A percentile compares a stretch with the other conserved stretches of the same genome.
phyloP scores from a whole-genome alignment of 2,329 filamentous ascomycete genomes.

The Chalaropsis ovoidea region DNA sequence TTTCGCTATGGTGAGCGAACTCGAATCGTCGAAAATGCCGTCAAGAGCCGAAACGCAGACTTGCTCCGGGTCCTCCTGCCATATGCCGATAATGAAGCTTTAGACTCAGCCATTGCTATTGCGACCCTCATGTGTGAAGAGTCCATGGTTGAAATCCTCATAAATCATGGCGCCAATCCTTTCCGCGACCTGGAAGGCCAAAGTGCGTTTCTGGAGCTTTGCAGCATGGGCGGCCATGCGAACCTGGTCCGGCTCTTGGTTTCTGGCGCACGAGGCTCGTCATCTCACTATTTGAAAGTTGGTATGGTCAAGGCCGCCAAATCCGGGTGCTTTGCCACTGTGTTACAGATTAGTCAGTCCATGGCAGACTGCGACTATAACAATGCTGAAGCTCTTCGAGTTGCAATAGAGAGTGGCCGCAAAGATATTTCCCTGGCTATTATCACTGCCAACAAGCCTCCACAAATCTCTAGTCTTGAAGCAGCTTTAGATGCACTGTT shows the following conservation, averaged over 20 bases:
- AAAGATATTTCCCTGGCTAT: conserved; percentile 48
- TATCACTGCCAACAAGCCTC: conserved; percentile 44
- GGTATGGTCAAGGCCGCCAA: conserved; percentile 44
- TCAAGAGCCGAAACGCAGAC: conserved; percentile 41
- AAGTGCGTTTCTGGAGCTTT: conserved; percentile 45
- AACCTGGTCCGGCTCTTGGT: conserved; percentile 42
- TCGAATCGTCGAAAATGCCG: conserved; percentile 42
- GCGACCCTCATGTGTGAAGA: conserved; percentile 40
- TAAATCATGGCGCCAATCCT: conserved; percentile 43
- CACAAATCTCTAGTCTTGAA: conserved; percentile 40
- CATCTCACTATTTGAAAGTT: conserved; percentile 38
- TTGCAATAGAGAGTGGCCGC: conserved; percentile 40
- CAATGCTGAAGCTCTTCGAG: conserved; percentile 42
- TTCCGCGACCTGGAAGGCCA: conserved; percentile 41
- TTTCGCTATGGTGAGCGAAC: conserved; percentile 38
- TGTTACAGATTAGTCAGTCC: conserved; percentile 43
- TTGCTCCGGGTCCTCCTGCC: conserved; percentile 46
- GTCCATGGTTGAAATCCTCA: conserved; percentile 39
- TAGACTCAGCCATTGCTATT: conserved; percentile 42
- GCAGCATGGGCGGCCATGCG: conserved; percentile 38
- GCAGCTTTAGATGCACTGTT: conserved; percentile 43
- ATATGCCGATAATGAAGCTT: conserved; percentile 42
- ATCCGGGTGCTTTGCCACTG: conserved; percentile 42
- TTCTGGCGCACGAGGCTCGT: conserved; percentile 41
- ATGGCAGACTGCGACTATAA: conserved; percentile 45